Conservation (phyloP, 2,329 filamentous ascomycete genomes). For the Aspergillus sp. region DNA sequence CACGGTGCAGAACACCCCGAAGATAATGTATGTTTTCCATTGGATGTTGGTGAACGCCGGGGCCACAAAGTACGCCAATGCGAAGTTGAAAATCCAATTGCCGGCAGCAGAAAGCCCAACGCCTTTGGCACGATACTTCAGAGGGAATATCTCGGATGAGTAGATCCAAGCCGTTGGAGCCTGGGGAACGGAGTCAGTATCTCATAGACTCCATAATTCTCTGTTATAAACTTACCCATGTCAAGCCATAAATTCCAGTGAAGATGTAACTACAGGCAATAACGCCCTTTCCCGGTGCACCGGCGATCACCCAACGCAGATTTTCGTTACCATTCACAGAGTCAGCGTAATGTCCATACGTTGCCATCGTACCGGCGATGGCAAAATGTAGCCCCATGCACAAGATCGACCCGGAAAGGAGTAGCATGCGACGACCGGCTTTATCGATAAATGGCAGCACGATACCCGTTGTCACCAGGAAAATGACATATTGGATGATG, state of each 20-base stretch:
- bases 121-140: conserved; percentile 59
- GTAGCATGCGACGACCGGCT: conserved; percentile 43
- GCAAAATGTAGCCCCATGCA: conserved; percentile 47
- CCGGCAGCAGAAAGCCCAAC: conserved; percentile 54
- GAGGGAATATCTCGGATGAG: conserved; percentile 57
- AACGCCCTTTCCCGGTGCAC: conserved; percentile 49
- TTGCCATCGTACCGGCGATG: conserved; percentile 49
- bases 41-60: conserved; percentile 53
- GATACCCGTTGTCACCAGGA: conserved; percentile 47
- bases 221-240: conserved; percentile 34
- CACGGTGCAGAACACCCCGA: conserved; percentile 63
- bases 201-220: not conserved
- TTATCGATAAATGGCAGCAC: conserved; percentile 47
- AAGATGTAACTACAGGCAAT: conserved; percentile 59
- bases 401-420: conserved; percentile 41
- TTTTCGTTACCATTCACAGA: conserved; percentile 44
- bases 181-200: conserved; percentile 19
- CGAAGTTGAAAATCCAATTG: conserved; percentile 59
- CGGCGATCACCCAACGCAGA: conserved; percentile 42
- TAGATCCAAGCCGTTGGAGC: conserved; percentile 54
- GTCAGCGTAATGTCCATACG: conserved; percentile 40
- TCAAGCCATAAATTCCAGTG: conserved; percentile 29
- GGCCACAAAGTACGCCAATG: conserved; percentile 49
- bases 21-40: conserved; percentile 66
- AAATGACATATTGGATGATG: conserved; percentile 52